Percentiles rank a stretch among this genome's conserved stretches.
Evolutionary conservation across 352 stramenopile genomes (phyloP).

Genomic region (Pythium myriotylum): DNA sequence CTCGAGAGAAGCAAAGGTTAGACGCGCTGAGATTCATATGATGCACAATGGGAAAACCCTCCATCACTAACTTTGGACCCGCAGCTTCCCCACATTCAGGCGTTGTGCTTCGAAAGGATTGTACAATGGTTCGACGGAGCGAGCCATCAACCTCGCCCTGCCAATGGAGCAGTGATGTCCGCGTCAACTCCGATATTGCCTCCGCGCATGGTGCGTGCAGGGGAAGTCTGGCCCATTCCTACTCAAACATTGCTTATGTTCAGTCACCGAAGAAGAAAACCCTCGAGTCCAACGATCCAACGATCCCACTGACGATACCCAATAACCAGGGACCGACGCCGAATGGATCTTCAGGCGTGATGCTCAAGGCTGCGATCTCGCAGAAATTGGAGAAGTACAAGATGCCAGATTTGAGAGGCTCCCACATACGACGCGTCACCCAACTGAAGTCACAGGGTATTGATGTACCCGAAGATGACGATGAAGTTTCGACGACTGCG

Average conservation of each 20-base stretch:
- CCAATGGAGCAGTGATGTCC: constrained; percentile 25
- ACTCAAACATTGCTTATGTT: not conserved
- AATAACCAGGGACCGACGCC: constrained; percentile 27
- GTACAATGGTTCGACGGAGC: constrained; percentile 68
- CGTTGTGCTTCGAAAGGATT: constrained; percentile 47
- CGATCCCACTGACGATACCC: constrained; percentile 23
- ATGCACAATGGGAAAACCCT: not conserved
- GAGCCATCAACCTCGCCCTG: not conserved
- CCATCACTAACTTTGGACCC: not conserved
- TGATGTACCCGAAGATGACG: constrained; percentile 35
- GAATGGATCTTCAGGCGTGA: constrained; percentile 9
- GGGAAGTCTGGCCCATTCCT: no score
- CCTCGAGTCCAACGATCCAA: not conserved
- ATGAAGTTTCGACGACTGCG: not conserved
- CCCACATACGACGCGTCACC: constrained; percentile 70
- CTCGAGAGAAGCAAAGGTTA: constrained; percentile 57
- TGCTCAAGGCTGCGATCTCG: constrained; percentile 15
- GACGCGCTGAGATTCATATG: not conserved
- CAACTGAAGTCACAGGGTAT: constrained; percentile 46
- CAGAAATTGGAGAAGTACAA: constrained; percentile 59
- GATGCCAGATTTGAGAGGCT: constrained; percentile 60
- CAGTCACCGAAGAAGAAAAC: constrained; percentile 61
- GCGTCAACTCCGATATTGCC: constrained; percentile 50
- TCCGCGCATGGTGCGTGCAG: constrained; percentile 50
- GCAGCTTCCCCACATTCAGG: constrained; percentile 52